phyloP scores from a whole-genome alignment of 2,329 filamentous ascomycete genomes.

The Apiospora saccharicola region DNA sequence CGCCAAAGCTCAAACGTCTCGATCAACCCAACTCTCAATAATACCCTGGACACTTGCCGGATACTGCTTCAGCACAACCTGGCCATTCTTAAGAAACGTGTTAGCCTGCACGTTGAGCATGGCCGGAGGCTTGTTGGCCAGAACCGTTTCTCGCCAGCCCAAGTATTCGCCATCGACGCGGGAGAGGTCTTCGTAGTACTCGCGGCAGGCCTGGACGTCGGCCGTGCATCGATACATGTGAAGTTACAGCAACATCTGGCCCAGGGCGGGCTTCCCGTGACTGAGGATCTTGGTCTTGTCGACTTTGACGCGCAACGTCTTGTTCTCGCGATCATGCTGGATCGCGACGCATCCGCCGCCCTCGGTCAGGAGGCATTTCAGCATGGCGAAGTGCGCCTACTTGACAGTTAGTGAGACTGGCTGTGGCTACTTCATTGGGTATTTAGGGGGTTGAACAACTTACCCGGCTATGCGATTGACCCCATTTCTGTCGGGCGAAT shows the following conservation, averaged over 20 bases:
- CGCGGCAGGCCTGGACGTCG: slow-evolving; percentile 58
- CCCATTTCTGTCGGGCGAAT: background rate
- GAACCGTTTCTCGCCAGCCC: slow-evolving; percentile 61
- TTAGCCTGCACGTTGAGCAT: slow-evolving; percentile 72
- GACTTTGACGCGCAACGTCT: slow-evolving; percentile 61
- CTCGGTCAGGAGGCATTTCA: slow-evolving; percentile 63
- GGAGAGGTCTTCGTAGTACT: slow-evolving; percentile 66
- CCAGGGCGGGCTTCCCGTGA: slow-evolving; percentile 64
- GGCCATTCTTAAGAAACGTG: slow-evolving; percentile 51
- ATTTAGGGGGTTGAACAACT: background rate
- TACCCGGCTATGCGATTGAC: background rate
- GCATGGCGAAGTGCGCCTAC: slow-evolving; percentile 68
- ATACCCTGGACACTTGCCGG: slow-evolving; percentile 61
- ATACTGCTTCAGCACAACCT: slow-evolving; percentile 63
- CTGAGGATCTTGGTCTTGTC: slow-evolving; percentile 63
- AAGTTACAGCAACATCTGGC: slow-evolving; percentile 63
- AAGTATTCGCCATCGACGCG: slow-evolving; percentile 60
- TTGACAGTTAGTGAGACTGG: slow-evolving; percentile 33
- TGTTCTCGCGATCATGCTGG: slow-evolving; percentile 50
- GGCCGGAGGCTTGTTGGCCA: slow-evolving; percentile 62
- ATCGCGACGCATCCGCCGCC: slow-evolving; percentile 60
- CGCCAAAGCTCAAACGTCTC: slow-evolving; percentile 34
- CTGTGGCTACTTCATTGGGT: background rate
- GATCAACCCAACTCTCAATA: slow-evolving; percentile 56
- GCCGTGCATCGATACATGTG: slow-evolving; percentile 71